Conservation (phyloP, 1,284 basidiomycete genomes). For the Apiotrichum veenhuisii region DNA sequence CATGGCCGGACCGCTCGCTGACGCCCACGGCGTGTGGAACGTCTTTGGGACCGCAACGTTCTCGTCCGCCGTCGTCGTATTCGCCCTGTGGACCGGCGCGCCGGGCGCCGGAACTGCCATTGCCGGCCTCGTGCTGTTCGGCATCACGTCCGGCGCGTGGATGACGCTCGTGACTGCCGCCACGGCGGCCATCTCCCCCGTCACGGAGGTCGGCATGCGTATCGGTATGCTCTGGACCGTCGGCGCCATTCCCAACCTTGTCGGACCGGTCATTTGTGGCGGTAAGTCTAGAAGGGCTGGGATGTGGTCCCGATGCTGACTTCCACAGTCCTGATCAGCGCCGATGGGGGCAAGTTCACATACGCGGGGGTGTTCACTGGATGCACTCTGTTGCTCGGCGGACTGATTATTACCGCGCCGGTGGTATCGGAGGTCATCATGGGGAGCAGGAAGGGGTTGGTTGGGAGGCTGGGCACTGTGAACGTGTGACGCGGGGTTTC, state of each 20-base stretch:
- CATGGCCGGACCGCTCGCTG: conserved; percentile 4
- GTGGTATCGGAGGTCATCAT: neutral
- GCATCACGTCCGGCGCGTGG: conserved; percentile 35
- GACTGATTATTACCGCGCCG: neutral
- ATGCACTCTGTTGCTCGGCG: conserved; percentile 5
- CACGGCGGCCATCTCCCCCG: conserved; percentile 37
- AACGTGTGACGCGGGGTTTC: too few relatives aligned
- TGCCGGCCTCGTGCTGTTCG: conserved; percentile 39
- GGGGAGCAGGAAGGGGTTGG: too few relatives aligned
- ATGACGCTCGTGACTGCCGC: conserved; percentile 42
- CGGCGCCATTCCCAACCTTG: conserved; percentile 26
- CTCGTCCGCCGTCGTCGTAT: neutral
- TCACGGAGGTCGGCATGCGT: conserved; percentile 42
- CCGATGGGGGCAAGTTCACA: conserved; percentile 24
- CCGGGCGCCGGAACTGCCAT: conserved; percentile 25
- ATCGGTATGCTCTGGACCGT: conserved; percentile 42
- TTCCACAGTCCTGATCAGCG: conserved; percentile 22
- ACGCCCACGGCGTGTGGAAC: conserved; percentile 14
- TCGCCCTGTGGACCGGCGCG: conserved; percentile 22
- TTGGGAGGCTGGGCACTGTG: too few relatives aligned
- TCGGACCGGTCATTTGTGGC: neutral
- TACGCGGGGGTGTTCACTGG: conserved; percentile 38
- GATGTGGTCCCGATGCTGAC: neutral
- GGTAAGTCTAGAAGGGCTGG: conserved; percentile 33
- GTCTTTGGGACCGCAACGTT: conserved; percentile 2